These are phyloP conservation scores for Candida qinlingensis DNA, from an alignment of 805 yeast species.

Conservation along the genomic window DNA sequence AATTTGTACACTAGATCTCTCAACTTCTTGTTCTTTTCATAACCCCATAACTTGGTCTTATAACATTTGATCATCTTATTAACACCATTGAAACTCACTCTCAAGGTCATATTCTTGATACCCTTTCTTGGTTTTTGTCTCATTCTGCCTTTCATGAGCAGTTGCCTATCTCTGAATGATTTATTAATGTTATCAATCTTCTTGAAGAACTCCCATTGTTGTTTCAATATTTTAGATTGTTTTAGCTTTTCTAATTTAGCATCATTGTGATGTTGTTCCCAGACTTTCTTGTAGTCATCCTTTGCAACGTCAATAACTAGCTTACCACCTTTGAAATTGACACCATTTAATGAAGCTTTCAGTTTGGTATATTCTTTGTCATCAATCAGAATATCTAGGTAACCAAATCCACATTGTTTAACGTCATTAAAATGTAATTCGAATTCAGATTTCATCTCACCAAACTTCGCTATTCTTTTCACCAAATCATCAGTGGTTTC, in stretches of 20 bases:
- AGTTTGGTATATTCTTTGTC: conserved; percentile 43
- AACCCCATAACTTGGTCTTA: conserved; percentile 89
- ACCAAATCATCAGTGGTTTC: conserved; percentile 41
- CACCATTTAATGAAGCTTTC: conserved; percentile 57
- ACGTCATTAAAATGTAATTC: conserved; percentile 49
- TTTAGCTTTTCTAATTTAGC: conserved; percentile 22
- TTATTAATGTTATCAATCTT: conserved; percentile 32
- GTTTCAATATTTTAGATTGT: conserved; percentile 33
- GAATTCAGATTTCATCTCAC: conserved; percentile 44
- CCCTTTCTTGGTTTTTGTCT: conserved; percentile 53
- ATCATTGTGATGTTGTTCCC: conserved; percentile 48
- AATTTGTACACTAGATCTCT: conserved; percentile 62
- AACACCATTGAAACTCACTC: conserved; percentile 56
- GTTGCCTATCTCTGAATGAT: conserved; percentile 39
- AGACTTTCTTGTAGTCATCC: conserved; percentile 41
- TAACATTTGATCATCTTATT: conserved; percentile 51
- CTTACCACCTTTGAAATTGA: conserved; percentile 68
- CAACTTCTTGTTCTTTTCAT: conserved; percentile 57
- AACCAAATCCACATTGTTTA: conserved; percentile 47
- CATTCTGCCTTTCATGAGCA: conserved; percentile 51
- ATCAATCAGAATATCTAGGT: conserved; percentile 50
- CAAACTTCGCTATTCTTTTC: conserved; percentile 57
- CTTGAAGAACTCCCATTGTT: conserved; percentile 32
- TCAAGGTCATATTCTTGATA: conserved; percentile 50
- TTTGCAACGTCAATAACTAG: conserved; percentile 60